Percentiles rank a stretch among this genome's conserved stretches.
These are phyloP conservation scores for Dryas alaskensis DNA, from an alignment of 306 rosid species.

Conservation along the genomic window DNA sequence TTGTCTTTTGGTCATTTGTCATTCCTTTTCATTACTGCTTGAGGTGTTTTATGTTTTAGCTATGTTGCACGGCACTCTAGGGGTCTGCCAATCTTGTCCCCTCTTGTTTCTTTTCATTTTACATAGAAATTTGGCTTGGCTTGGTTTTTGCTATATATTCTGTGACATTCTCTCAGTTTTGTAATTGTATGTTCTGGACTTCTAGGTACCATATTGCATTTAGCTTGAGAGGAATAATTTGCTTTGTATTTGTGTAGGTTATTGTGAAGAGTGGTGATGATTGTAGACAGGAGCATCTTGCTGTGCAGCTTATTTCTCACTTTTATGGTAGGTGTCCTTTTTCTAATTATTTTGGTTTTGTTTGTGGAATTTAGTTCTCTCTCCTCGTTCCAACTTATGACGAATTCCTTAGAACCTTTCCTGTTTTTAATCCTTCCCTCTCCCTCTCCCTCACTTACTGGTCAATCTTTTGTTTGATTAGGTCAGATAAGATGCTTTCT, in stretches of 20 bases:
- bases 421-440: not conserved
- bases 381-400: not conserved
- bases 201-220: constrained; percentile 19
- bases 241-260: constrained; percentile 47
- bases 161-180: not conserved
- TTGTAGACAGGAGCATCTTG: constrained; percentile 99
- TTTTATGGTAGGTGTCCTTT: constrained; percentile 68
- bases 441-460: not conserved
- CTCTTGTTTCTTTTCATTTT: no score
- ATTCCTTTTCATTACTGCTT: not conserved
- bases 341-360: constrained; percentile 1
- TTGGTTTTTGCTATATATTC: constrained; percentile 14
- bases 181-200: constrained; percentile 15
- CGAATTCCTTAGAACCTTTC: not conserved
- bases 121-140: not conserved
- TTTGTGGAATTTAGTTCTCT: constrained; percentile 12
- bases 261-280: constrained; percentile 99
- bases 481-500: not conserved
- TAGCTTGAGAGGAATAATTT: constrained; percentile 12
- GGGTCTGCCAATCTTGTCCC: no score
- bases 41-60: not conserved
- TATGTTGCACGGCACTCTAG: not conserved
- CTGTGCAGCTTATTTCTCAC: constrained; percentile 98
- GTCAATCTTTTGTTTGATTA: not conserved
- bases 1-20: not conserved